Conservation (phyloP, 805 yeast species). For the Suhomyces prunicola region DNA sequence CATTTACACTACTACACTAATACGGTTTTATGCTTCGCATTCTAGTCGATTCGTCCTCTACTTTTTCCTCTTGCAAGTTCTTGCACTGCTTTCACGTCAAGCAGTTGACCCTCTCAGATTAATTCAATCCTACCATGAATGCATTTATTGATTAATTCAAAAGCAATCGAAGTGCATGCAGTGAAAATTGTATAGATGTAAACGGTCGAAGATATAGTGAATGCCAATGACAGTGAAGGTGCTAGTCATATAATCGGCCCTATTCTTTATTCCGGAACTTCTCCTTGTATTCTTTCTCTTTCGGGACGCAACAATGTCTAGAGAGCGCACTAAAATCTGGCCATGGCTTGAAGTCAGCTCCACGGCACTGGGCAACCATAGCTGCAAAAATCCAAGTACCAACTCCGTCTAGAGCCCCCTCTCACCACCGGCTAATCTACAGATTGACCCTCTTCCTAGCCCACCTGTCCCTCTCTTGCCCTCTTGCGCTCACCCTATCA, state of each 20-base stretch:
- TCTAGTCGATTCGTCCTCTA: not conserved
- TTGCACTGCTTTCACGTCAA: not conserved
- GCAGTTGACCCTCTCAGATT: not conserved
- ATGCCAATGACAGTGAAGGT: not conserved
- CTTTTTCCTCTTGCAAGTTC: not conserved
- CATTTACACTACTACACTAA: not conserved
- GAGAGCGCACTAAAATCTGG: not conserved
- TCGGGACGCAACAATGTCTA: not conserved
- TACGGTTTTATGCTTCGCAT: not conserved
- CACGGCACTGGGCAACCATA: not conserved
- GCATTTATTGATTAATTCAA: not conserved
- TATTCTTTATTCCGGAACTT: not conserved
- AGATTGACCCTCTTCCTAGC: not conserved
- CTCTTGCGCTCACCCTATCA: not conserved
- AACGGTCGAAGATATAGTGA: not conserved
- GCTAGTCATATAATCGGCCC: not conserved
- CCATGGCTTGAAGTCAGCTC: not conserved
- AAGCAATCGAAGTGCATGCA: not conserved
- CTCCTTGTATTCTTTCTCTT: not conserved
- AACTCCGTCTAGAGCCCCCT: not conserved
- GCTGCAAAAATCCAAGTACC: not conserved
- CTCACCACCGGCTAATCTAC: not conserved
- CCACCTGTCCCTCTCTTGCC: not conserved
- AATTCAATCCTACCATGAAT: not conserved
- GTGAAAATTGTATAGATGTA: not conserved